Evolutionary conservation across 164 flowering plant species (phyloP).

Genomic region (Berberis vulgaris): DNA sequence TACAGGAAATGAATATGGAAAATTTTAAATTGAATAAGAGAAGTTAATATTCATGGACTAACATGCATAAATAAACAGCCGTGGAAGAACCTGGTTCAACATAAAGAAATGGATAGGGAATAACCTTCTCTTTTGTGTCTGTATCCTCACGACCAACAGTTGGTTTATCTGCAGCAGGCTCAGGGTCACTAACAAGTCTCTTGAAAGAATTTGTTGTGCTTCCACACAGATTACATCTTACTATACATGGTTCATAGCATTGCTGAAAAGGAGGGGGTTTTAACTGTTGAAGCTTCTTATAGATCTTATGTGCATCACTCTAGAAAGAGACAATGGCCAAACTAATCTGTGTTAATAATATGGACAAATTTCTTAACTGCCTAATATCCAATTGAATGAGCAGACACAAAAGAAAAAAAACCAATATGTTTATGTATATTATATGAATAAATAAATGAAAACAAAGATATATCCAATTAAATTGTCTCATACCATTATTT

Average conservation of each 20-base stretch:
- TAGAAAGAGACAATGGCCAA: slow-evolving; percentile 18
- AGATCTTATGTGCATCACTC: slow-evolving; percentile 62
- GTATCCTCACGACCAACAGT: slow-evolving; percentile 18
- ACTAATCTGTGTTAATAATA: neutral
- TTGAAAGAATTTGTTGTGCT: slow-evolving; percentile 37
- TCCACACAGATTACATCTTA: slow-evolving; percentile 53
- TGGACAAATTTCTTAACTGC: neutral
- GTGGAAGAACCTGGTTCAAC: too few species aligned
- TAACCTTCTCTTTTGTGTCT: slow-evolving; percentile 36
- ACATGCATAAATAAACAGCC: too few species aligned
- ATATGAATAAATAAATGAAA: neutral
- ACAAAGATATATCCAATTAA: neutral
- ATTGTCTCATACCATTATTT: slow-evolving; percentile 52
- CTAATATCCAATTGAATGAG: neutral
- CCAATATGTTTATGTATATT: neutral
- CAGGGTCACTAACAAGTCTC: slow-evolving; percentile 27
- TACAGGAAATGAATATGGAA: too few species aligned
- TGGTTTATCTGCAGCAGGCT: slow-evolving; percentile 16
- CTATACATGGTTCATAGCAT: slow-evolving; percentile 18
- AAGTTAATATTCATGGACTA: too few species aligned
- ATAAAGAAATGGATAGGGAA: too few species aligned
- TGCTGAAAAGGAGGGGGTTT: slow-evolving; percentile 19
- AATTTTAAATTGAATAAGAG: too few species aligned
- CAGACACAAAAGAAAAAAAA: neutral
- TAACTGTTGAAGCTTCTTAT: slow-evolving; percentile 22